Conservation (phyloP, 768 basidiomycete genomes). For the Rhizopogon vesiculosus region DNA sequence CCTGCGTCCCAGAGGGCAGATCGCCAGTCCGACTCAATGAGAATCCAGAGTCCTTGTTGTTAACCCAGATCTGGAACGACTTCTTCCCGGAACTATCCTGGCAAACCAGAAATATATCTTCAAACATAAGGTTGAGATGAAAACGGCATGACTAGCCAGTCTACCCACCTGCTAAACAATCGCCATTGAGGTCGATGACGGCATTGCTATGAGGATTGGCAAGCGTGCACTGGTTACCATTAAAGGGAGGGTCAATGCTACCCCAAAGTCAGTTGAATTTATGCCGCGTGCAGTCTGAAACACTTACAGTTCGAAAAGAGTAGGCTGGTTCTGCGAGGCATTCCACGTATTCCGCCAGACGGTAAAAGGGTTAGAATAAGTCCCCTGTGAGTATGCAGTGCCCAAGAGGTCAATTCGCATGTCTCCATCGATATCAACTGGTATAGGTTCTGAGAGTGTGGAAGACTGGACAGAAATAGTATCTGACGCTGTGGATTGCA, state of each 20-base stretch:
- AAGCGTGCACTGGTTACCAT: slow-evolving; percentile 64
- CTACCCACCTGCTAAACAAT: slow-evolving; percentile 81
- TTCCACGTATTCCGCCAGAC: slow-evolving; percentile 86
- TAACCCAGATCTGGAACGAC: slow-evolving; percentile 90
- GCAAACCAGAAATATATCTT: slow-evolving; percentile 90
- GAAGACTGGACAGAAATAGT: slow-evolving; percentile 59
- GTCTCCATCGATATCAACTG: slow-evolving; percentile 83
- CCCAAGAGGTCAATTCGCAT: slow-evolving; percentile 89
- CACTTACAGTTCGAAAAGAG: slow-evolving; percentile 66
- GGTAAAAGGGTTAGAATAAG: slow-evolving; percentile 38
- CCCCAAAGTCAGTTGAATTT: slow-evolving; percentile 3
- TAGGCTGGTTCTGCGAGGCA: slow-evolving; percentile 41
- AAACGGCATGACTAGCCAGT: not conserved
- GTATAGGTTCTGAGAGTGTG: slow-evolving; percentile 72
- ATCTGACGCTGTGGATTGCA: slow-evolving; percentile 15
- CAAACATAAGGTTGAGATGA: not conserved
- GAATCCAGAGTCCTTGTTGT: slow-evolving; percentile 76
- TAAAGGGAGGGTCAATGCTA: slow-evolving; percentile 58
- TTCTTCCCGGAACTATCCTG: slow-evolving; percentile 52
- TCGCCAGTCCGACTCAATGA: slow-evolving; percentile 57
- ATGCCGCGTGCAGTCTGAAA: not conserved
- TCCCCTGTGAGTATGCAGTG: slow-evolving; percentile 38
- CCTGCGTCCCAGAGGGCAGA: slow-evolving; percentile 73
- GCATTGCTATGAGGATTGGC: slow-evolving; percentile 93
- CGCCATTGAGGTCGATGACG: slow-evolving; percentile 90